Evolutionary conservation across 345 rosid genomes (phyloP), one percentile per base, ranked within the genome.

Genomic region (Barbarea vulgaris): DNA sequence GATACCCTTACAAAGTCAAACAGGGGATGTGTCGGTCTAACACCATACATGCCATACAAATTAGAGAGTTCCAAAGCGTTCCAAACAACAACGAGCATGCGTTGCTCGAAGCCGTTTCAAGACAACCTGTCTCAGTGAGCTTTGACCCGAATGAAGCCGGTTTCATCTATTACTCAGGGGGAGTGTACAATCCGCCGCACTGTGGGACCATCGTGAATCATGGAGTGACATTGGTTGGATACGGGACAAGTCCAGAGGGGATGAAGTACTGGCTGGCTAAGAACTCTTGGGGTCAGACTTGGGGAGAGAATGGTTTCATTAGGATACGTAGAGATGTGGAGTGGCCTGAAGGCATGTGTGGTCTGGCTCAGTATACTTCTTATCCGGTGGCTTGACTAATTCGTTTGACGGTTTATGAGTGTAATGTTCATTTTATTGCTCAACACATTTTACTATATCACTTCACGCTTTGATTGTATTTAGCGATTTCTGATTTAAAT

Each of bases 221-320:
- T 42, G 88, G 81, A 1, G 84, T 86, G 25, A 83, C 87, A 1
- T 63, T 83, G 0, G 77, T 89, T 31, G 95, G 95, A n/a, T 89
- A 87, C 2, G 91, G 89, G 11, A 67, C 62, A 17, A 67, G 30
- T 42, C 14, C n/a, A 1, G 81, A 70, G 5, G 89, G 88, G 27
- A 70, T 72, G 2, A 81, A 82, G 73, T 87, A 87, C 48, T 87
- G 88, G 90, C 39, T 84, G 74, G 77, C 82, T 13, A 87, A 87
- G 88, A 87, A 87, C 61, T 89, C 95, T 2, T 87, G 95, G 90
- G 91, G 91, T 4, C 22, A 39, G 0, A 18, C 63, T 24, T 89
- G 90, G 89, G 89, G 88, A 2, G 91, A 89, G 55, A 14, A 34
- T 6, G 95, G 91, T 30, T 87, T 78, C 52, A 83, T 87, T 41